A percentile compares a stretch with the other conserved stretches of the same genome.
These are phyloP conservation scores for Podaxis mareebaensis DNA, from an alignment of 768 basidiomycete genomes.

Conservation along the genomic window DNA sequence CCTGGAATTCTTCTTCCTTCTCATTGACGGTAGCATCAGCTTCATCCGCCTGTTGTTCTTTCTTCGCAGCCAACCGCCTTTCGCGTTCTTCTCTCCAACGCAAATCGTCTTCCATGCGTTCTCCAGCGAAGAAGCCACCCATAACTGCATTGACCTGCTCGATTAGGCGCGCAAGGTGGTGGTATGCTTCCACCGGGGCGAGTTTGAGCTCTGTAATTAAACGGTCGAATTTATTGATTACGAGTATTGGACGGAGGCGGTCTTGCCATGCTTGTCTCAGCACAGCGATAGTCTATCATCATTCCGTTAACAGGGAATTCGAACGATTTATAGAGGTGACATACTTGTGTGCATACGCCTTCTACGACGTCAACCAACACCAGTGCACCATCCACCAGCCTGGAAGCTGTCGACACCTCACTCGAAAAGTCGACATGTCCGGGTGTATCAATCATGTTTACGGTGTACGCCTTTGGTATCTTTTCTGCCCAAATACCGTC, in stretches of 20 bases:
- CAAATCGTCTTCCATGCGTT: slow-evolving; percentile 95
- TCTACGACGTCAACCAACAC: slow-evolving; percentile 97
- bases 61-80: slow-evolving; percentile 73
- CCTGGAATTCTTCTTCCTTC: slow-evolving; percentile 73
- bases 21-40: slow-evolving; percentile 61
- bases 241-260: slow-evolving; percentile 83
- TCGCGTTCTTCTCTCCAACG: slow-evolving; percentile 94
- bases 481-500: slow-evolving; percentile 38
- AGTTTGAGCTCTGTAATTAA: slow-evolving; percentile 92
- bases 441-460: slow-evolving; percentile 98
- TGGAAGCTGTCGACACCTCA: slow-evolving; percentile 93
- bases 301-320: neutral
- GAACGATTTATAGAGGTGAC: slow-evolving; percentile 28
- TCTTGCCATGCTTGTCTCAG: slow-evolving; percentile 95
- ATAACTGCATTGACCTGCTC: slow-evolving; percentile 99
- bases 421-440: slow-evolving; percentile 99
- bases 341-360: slow-evolving; percentile 95
- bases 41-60: slow-evolving; percentile 67
- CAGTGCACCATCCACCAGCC: slow-evolving; percentile 93
- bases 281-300: slow-evolving; percentile 83
- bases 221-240: slow-evolving; percentile 97
- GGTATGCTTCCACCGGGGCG: slow-evolving; percentile 88
- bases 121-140: slow-evolving; percentile 93
- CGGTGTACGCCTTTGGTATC: slow-evolving; percentile 68
- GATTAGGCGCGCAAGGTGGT: slow-evolving; percentile 89